These are phyloP conservation scores for Brettanomyces nanus DNA, from an alignment of 805 yeast genomes.

Conservation along the genomic window DNA sequence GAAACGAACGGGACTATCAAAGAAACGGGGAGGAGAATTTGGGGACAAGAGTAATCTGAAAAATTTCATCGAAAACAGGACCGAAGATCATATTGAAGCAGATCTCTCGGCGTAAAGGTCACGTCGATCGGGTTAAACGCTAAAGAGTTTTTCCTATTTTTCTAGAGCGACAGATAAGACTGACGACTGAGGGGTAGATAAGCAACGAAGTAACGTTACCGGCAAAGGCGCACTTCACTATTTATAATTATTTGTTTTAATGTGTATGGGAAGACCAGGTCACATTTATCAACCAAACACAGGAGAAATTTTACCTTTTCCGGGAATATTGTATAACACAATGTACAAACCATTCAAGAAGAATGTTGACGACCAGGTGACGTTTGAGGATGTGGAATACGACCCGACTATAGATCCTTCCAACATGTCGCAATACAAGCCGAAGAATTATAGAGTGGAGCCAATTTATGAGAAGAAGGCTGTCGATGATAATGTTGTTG, in stretches of 20 bases:
- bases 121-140: too few relatives aligned
- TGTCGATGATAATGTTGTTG: not conserved
- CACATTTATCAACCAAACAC: constrained; percentile 5
- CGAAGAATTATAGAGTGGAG: constrained; percentile 24
- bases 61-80: too few relatives aligned
- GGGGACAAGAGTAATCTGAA: too few relatives aligned
- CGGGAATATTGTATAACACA: not conserved
- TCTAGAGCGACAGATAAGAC: too few relatives aligned
- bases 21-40: too few relatives aligned
- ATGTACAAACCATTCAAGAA: not conserved
- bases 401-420: constrained; percentile 23
- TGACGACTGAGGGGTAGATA: too few relatives aligned
- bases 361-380: not conserved
- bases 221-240: too few relatives aligned
- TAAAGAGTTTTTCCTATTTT: too few relatives aligned
- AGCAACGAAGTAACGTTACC: too few relatives aligned
- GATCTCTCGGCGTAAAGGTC: too few relatives aligned
- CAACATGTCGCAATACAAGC: constrained; percentile 24
- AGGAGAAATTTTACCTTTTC: not conserved
- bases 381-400: constrained; percentile 20
- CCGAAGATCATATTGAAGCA: too few relatives aligned
- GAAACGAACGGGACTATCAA: not conserved
- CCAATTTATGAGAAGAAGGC: constrained; percentile 11
- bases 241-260: not conserved
- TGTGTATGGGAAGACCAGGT: constrained; percentile 7